Base-by-base conservation (phyloP, 257 asterid species). In the Verbascum thapsus region DNA sequence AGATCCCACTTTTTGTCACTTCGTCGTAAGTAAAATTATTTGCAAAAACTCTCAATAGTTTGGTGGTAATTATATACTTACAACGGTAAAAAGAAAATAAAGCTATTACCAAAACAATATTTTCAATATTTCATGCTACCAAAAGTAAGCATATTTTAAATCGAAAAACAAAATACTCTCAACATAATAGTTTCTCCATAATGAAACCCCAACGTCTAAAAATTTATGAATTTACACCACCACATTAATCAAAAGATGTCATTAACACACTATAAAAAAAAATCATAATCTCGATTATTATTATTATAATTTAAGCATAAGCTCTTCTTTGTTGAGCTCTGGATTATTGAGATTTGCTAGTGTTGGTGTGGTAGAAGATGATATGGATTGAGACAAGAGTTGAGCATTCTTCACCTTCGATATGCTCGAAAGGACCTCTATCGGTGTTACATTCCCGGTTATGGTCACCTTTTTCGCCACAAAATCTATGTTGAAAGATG, bases 331-430 rank as follows among this genome's bases (percentile, higher is more conserved):
- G 58, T 73, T 55, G 61, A 61, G 17, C 39, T 26, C 56, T 47
- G 70, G 51, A 39, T 47, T 59, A 45, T 11, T 13, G 15, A 37
- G 13, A 30, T 44, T 45, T 43, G 32, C 32, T 1, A 30, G 16
- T 10, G 22, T 10, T n/a, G 63, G 20, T 51, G 77, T 32, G n/a
- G 37, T 19, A 17, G 78, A 45, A 4, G 84, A 69, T 13, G 78
- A 26, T 15, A 70, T 23, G 9, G 80, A 43, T 8, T 94, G 96
- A 7, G 83, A 32, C 96, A 85, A 87, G 1, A 90, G 75, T 23
- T 90, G 95, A 0, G 98, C 98, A 64, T 69, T 85, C 73, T 90
- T 90, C 62, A 90, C 98, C 76, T 90, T 90, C 0, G 95, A 87
- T 65, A 90, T 78, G 70, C 95, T 90, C 3, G 90, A 83, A 2